Percentiles rank a stretch among this genome's conserved stretches.
phyloP scores from a whole-genome alignment of 2,329 filamentous ascomycete species.

The Periconia sp. region DNA sequence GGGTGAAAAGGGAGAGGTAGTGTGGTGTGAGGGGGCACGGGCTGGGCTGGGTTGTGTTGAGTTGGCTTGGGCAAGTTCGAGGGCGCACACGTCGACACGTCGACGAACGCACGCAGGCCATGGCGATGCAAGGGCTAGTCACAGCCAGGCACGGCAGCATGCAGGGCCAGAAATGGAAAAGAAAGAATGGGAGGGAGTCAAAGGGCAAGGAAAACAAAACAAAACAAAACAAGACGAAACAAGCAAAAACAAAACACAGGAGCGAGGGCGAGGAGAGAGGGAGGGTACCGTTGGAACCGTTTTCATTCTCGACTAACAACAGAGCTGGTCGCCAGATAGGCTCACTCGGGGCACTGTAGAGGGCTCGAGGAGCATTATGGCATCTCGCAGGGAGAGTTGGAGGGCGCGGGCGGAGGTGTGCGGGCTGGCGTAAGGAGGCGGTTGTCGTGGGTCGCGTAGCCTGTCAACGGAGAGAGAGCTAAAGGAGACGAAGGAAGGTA shows the following conservation, averaged over 20 bases:
- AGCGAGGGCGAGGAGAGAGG: conserved; percentile 15
- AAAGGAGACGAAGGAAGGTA: conserved; percentile 27
- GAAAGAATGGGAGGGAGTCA: conserved; percentile 1
- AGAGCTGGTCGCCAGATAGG: conserved; percentile 35
- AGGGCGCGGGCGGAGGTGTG: conserved; percentile 11
- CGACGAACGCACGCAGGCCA: not conserved
- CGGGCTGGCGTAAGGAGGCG: no score
- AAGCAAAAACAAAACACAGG: conserved; percentile 6
- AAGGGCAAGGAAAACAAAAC: no score
- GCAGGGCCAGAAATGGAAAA: not conserved
- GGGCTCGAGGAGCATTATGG: conserved; percentile 45
- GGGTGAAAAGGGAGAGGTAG: conserved; percentile 11
- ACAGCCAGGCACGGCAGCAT: not conserved
- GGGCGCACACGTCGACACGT: not conserved
- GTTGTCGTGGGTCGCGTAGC: no score
- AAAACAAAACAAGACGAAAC: conserved; percentile 5
- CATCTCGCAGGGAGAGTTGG: conserved; percentile 32
- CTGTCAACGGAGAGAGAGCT: conserved; percentile 19
- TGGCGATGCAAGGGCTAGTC: not conserved
- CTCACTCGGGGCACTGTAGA: conserved; percentile 41
- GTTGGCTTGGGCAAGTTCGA: not conserved
- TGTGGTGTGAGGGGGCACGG: conserved; percentile 4
- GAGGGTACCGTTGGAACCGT: conserved; percentile 48
- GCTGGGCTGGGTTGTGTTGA: conserved; percentile 23
- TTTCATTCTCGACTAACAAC: conserved; percentile 47